These are phyloP conservation scores for Thalassiosira ordinaria DNA, from an alignment of 352 stramenopile species.

Conservation along the genomic window DNA sequence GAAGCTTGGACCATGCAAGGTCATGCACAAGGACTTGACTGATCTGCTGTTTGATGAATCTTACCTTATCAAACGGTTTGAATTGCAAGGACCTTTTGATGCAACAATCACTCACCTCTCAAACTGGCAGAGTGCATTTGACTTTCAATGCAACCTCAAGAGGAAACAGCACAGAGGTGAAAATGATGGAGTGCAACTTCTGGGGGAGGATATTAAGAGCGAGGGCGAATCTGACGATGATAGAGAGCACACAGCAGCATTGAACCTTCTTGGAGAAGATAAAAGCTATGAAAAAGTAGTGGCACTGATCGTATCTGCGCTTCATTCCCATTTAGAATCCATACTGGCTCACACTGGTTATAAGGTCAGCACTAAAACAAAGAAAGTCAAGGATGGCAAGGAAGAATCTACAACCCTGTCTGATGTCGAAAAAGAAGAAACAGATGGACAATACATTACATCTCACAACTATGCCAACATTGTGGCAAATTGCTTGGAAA, in stretches of 20 bases:
- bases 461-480: constrained; percentile 57
- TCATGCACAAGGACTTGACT: constrained; percentile 44
- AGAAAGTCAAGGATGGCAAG: neutral
- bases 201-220: too few species aligned
- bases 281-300: constrained; percentile 20
- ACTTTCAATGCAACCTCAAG: constrained; percentile 41
- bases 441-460: constrained; percentile 27
- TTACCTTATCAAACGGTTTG: constrained; percentile 54
- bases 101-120: constrained; percentile 60
- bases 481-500: constrained; percentile 67
- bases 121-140: constrained; percentile 48
- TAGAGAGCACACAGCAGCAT: constrained; percentile 16
- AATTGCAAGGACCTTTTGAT: constrained; percentile 64
- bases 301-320: constrained; percentile 38
- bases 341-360: constrained; percentile 50
- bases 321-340: constrained; percentile 47
- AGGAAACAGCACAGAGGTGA: too few species aligned
- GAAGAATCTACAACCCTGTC: constrained; percentile 1
- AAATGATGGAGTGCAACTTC: too few species aligned
- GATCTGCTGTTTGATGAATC: constrained; percentile 43
- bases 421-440: constrained; percentile 10
- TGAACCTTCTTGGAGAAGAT: too few species aligned
- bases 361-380: constrained; percentile 22
- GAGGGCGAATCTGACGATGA: constrained; percentile 32
- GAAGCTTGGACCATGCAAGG: neutral